phyloP scores from a whole-genome alignment of 2,329 filamentous ascomycete genomes.

The Fusarium decemcellulare region DNA sequence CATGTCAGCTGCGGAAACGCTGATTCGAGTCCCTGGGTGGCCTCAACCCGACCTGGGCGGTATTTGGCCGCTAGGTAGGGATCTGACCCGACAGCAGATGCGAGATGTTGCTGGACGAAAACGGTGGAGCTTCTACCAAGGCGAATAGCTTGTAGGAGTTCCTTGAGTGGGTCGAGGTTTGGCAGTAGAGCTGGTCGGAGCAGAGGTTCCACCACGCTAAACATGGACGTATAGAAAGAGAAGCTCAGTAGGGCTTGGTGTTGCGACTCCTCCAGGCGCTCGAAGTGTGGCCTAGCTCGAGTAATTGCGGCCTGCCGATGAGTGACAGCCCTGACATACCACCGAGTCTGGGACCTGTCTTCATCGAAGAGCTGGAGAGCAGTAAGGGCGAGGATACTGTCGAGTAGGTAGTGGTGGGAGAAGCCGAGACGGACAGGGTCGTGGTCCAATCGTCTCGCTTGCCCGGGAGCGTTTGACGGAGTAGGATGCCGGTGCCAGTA shows the following conservation, averaged over 20 bases:
- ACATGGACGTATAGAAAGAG: slow-evolving; percentile 4
- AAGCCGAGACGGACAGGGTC: slow-evolving; percentile 9
- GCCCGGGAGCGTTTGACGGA: background rate
- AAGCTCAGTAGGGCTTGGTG: slow-evolving; percentile 2
- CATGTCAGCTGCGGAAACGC: background rate
- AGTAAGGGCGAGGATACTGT: slow-evolving; percentile 8
- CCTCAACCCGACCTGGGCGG: background rate
- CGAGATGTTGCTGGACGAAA: background rate
- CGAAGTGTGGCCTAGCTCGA: slow-evolving; percentile 11
- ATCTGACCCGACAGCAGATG: background rate
- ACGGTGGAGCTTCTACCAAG: background rate
- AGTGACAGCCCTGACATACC: slow-evolving; percentile 8
- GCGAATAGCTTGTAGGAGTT: background rate
- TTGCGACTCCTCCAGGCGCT: slow-evolving; percentile 1
- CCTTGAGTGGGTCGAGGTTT: background rate
- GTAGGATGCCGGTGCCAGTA: slow-evolving; percentile 5
- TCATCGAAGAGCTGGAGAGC: slow-evolving; percentile 10
- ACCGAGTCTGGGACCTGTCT: background rate
- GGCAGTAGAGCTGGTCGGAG: background rate
- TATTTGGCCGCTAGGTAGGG: background rate
- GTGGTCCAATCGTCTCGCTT: background rate
- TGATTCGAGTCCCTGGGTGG: background rate
- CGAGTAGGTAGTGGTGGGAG: slow-evolving; percentile 10
- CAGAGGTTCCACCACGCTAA: background rate
- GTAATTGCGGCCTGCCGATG: slow-evolving; percentile 10